Conservation (phyloP, 1,284 basidiomycete species). For the Leccinum olivaceoglutinosum region DNA sequence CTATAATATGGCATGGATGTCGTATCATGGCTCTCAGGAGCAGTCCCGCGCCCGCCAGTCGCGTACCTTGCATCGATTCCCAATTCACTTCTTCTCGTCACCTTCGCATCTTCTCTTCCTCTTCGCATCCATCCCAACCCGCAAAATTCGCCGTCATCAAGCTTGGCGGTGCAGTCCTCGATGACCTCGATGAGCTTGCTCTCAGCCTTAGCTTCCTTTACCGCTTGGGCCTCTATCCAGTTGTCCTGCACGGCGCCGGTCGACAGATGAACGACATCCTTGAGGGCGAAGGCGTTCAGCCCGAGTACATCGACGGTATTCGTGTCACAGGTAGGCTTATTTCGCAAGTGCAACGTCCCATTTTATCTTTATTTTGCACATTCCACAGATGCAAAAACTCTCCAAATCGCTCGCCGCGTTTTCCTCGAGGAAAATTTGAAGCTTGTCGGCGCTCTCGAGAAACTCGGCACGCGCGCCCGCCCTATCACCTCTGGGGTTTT, state of each 20-base stretch:
- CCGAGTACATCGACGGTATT: slow-evolving; percentile 94
- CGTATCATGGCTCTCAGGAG: no score
- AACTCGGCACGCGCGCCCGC: slow-evolving; percentile 88
- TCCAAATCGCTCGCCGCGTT: slow-evolving; percentile 89
- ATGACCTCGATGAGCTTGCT: slow-evolving; percentile 86
- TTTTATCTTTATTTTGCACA: background rate
- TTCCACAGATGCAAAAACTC: slow-evolving; percentile 79
- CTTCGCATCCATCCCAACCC: slow-evolving; percentile 71
- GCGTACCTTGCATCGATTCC: no score
- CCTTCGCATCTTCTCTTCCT: no score
- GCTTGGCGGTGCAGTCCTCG: slow-evolving; percentile 89
- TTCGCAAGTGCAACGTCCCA: background rate
- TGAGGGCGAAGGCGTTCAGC: slow-evolving; percentile 84
- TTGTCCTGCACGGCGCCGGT: slow-evolving; percentile 92
- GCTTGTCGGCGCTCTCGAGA: slow-evolving; percentile 86
- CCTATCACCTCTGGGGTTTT: slow-evolving; percentile 96
- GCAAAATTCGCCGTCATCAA: slow-evolving; percentile 94
- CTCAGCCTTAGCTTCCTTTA: slow-evolving; percentile 92
- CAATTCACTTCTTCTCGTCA: no score
- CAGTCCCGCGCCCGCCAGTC: no score
- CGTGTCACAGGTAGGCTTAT: slow-evolving; percentile 75
- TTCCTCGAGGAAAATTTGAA: slow-evolving; percentile 95
- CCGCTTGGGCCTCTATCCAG: slow-evolving; percentile 89
- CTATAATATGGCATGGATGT: slow-evolving; percentile 71
- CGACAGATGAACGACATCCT: slow-evolving; percentile 91